phyloP scores from a whole-genome alignment of 192 early-diverging fungal species.

The Geranomyces michiganensis region DNA sequence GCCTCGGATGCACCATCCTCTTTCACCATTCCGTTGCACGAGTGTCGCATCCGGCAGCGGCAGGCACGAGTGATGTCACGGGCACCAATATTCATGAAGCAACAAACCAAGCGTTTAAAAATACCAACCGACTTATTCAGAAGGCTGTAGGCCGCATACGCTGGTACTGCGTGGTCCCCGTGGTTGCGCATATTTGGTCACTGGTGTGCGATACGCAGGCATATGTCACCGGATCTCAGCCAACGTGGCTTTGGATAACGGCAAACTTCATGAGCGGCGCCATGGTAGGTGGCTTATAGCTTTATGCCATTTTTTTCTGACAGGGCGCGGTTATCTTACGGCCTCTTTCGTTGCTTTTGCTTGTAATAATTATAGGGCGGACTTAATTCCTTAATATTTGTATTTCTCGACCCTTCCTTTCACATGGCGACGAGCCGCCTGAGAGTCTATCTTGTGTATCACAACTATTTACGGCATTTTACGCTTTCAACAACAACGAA shows the following conservation, averaged over 20 bases:
- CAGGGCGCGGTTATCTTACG: no score
- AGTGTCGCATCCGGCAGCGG: no score
- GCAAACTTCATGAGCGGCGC: constrained; percentile 23
- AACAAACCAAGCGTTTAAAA: background rate
- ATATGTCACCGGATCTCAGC: background rate
- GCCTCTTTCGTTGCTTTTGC: background rate
- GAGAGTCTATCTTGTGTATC: constrained; percentile 2
- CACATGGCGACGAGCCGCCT: background rate
- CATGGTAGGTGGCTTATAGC: constrained; percentile 14
- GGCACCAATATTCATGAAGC: no score
- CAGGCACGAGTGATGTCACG: no score
- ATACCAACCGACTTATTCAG: constrained; percentile 19
- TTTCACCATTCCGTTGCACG: background rate
- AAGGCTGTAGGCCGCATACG: constrained; percentile 8
- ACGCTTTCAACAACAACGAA: background rate
- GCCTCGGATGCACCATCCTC: background rate
- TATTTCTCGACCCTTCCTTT: constrained; percentile 10
- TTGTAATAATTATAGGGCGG: background rate
- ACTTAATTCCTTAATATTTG: background rate
- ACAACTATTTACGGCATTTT: constrained; percentile 3
- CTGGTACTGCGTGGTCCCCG: constrained; percentile 23
- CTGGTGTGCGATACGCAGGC: constrained; percentile 9
- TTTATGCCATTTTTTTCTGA: no score
- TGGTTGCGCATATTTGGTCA: constrained; percentile 20
- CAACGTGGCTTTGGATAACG: background rate